Evolutionary conservation across 2,329 filamentous ascomycete genomes (phyloP), one percentile per base, ranked within the genome.

Genomic region (Phyllosticta citriasiana): DNA sequence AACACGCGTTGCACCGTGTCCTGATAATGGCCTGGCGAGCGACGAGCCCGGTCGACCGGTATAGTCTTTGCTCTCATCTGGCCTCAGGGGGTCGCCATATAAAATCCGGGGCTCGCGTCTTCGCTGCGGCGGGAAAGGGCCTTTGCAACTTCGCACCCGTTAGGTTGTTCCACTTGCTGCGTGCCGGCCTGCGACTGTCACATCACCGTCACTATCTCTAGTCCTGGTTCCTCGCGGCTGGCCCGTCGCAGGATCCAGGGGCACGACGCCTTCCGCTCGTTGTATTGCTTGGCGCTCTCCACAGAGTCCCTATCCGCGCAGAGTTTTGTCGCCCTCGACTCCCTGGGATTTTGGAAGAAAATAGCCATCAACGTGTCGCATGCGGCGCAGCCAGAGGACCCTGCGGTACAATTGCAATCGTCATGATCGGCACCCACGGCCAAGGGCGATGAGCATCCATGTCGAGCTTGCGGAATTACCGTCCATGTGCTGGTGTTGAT

Each of bases 181-280:
- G 55, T 35, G 52, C 19, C 57, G 30, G 53, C 25, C 58, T 54
- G 52, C 47, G 25, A 40, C 52, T 35, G 58, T 55, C 58, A 60
- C 53, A 55, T 59, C 57, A 55, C 57, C 51, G 57, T 55, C 57
- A 51, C 58, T 51, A 60, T 60, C 57, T 40, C 33, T 9, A 14
- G 9, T n/a, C 12, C 40, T 16, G 40, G 16, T 47, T 2, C 40
- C 40, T 47, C 14, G 40, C 40, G 10, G 33, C 33, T 40, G 33
- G 33, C 33, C 33, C 33, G 33, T n/a, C n/a, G 40, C 7, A 47
- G 40, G 40, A 47, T 47, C 40, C 40, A 47, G 14, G 40, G 40
- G 40, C 5, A n/a, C 40, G 40, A 40, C 40, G 40, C 40, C 40
- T 47, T 47, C 40, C 40, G 40, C 40, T 40, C 27, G 27, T 30